Percentiles rank a stretch among this genome's conserved stretches.
Conservation (phyloP, 345 rosid genomes). For the Brassica cretica region DNA sequence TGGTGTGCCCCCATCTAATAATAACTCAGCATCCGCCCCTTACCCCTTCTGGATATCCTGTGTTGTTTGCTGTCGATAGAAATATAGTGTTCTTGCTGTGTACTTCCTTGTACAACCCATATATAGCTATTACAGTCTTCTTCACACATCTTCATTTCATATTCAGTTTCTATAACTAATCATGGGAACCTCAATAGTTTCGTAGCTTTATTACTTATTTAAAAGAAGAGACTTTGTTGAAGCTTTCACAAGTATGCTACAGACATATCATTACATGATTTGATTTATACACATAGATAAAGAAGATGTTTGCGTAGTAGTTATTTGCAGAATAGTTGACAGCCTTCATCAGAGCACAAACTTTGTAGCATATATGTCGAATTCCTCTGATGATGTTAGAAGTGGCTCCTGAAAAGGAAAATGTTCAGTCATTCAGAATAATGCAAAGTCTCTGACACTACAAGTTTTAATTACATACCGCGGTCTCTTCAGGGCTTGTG, state of each 20-base stretch:
- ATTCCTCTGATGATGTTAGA: conserved; percentile 56
- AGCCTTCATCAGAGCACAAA: conserved; percentile 48
- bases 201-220: conserved; percentile 15
- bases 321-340: conserved; percentile 17
- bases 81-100: conserved; percentile 9
- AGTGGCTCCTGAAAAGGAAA: conserved; percentile 64
- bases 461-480: conserved; percentile 41
- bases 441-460: neutral
- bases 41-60: neutral
- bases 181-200: conserved; percentile 4
- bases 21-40: neutral
- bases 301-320: conserved; percentile 11
- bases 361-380: conserved; percentile 55
- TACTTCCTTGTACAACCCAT: neutral
- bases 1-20: neutral
- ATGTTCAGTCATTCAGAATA: conserved; percentile 11
- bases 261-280: conserved; percentile 2
- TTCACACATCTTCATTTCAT: conserved; percentile 5
- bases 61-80: neutral
- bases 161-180: neutral
- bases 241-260: conserved; percentile 16
- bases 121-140: neutral
- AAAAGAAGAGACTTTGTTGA: neutral
- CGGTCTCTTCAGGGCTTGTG: conserved; percentile 31
- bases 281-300: conserved; percentile 5